These are phyloP conservation scores for Fusarium algeriense DNA, from an alignment of 2,329 filamentous ascomycete genomes.

Conservation along the genomic window DNA sequence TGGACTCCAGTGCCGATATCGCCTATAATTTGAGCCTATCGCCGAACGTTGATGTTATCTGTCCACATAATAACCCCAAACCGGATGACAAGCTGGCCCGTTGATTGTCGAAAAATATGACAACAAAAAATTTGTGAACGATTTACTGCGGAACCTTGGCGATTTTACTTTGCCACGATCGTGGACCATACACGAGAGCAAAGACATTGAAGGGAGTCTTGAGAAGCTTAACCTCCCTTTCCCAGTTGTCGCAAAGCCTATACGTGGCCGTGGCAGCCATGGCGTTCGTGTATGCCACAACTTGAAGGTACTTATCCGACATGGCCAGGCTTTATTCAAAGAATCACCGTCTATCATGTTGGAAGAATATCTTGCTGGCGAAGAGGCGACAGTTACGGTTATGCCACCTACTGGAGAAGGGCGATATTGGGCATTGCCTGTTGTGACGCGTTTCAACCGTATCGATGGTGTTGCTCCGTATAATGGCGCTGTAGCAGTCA, in stretches of 20 bases:
- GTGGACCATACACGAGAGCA: slow-evolving; percentile 48
- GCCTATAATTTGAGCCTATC: slow-evolving; percentile 33
- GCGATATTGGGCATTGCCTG: slow-evolving; percentile 58
- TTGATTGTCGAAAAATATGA: slow-evolving; percentile 62
- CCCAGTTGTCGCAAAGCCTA: slow-evolving; percentile 35
- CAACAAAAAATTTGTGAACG: slow-evolving; percentile 63
- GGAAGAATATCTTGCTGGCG: slow-evolving; percentile 61
- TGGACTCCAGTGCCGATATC: slow-evolving; percentile 38
- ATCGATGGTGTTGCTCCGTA: slow-evolving; percentile 35
- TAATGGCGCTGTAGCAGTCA: slow-evolving; percentile 39
- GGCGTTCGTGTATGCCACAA: slow-evolving; percentile 34
- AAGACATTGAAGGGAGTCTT: neutral
- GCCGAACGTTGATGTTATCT: slow-evolving; percentile 30
- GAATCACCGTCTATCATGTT: slow-evolving; percentile 52
- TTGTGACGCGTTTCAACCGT: slow-evolving; percentile 39
- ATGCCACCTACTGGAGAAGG: slow-evolving; percentile 59
- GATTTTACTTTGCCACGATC: slow-evolving; percentile 56
- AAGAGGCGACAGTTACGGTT: slow-evolving; percentile 64
- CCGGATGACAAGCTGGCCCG: slow-evolving; percentile 48
- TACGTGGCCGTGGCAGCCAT: slow-evolving; percentile 38
- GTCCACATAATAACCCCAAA: slow-evolving; percentile 8
- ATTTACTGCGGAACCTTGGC: slow-evolving; percentile 53
- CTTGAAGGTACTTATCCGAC: slow-evolving; percentile 18
- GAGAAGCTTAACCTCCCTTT: slow-evolving; percentile 11
- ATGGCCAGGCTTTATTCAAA: slow-evolving; percentile 16